Evolutionary conservation across 116 monocot genomes (phyloP), one percentile per base, ranked within the genome.

Genomic region (Cymodocea nodosa): DNA sequence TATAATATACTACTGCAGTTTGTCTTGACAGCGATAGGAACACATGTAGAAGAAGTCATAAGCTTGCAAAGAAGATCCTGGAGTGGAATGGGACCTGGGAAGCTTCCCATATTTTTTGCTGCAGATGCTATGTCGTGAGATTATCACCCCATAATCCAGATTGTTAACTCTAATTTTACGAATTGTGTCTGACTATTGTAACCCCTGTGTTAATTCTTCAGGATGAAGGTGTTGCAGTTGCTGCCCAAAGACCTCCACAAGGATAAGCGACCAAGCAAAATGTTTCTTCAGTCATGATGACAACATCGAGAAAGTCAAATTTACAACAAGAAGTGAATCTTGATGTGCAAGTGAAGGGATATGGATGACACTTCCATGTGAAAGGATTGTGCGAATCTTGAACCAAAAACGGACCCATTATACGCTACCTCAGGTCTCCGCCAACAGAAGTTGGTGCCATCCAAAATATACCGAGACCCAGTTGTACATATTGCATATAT

Each of bases 11-110:
- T 62, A 10, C 69, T 72, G 39, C 75, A 90, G 95, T 90, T 95
- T 83, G 90, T 95, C 59, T 68, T 90, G 81, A 83, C 90, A 60
- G 90, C 95, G 71, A 87, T 87, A 63, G 90, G 83, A 23, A 80
- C 83, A 25, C 78, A 75, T 71, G 79, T 65, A 23, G 83, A 87
- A 62, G 68, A 83, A 75, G 83, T 85, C 61, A 80, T 95, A 50
- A 63, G 71, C 66, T 78, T 71, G 39, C 52, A 81, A 62, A 79
- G 68, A 80, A 76, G 71, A 77, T 65, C 78, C 4, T 84, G 82
- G 73, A 76, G 63, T 74, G 80, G 82, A 44, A 63, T 64, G 67
- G 78, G 76, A 67, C 79, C 74, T 59, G 73, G 67, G 77, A 90
- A 80, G 71, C 71, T 90, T 70, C 86, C 73, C n/a, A 78, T 95